These are phyloP conservation scores for Mycena latifolia DNA, from an alignment of 768 basidiomycete species.

Conservation along the genomic window DNA sequence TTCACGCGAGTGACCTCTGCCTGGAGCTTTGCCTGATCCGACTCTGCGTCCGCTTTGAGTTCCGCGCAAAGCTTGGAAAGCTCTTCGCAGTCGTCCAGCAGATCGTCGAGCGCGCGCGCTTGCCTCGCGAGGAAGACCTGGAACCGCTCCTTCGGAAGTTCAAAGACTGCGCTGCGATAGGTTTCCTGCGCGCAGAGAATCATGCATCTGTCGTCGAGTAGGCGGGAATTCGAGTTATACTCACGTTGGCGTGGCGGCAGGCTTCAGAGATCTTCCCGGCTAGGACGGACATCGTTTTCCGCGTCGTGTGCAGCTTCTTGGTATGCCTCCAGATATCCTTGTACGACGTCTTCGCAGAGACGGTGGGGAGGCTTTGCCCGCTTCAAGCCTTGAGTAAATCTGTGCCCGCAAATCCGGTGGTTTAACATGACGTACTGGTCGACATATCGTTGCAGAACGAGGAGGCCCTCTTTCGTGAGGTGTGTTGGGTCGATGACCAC, in stretches of 20 bases:
- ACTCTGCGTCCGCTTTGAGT: constrained; percentile 17
- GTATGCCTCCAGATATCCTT: constrained; percentile 31
- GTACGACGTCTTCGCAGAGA: constrained; percentile 33
- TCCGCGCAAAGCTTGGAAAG: constrained; percentile 10
- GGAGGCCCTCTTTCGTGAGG: constrained; percentile 25
- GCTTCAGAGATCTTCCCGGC: constrained; percentile 5
- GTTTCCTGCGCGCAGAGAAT: not conserved
- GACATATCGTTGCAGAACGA: constrained; percentile 22
- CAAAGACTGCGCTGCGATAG: constrained; percentile 2
- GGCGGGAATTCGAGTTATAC: not conserved
- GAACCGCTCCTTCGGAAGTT: constrained; percentile 14
- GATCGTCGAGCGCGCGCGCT: constrained; percentile 4
- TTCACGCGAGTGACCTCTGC: constrained; percentile 27
- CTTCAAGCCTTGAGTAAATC: not conserved
- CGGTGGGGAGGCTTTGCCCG: constrained; percentile 28
- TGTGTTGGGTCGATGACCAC: constrained; percentile 10
- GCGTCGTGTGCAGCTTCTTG: constrained; percentile 21
- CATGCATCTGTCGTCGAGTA: not conserved
- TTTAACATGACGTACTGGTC: constrained; percentile 28
- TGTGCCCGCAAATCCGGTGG: no score
- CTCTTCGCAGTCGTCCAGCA: constrained; percentile 22
- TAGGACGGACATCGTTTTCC: constrained; percentile 12
- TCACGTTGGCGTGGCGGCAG: constrained; percentile 4
- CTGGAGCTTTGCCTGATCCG: constrained; percentile 25
- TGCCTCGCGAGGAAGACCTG: constrained; percentile 10